Evolutionary conservation across 352 stramenopile species (phyloP), one percentile per base, ranked within the genome.

Genomic region (Phytophthora cactorum): DNA sequence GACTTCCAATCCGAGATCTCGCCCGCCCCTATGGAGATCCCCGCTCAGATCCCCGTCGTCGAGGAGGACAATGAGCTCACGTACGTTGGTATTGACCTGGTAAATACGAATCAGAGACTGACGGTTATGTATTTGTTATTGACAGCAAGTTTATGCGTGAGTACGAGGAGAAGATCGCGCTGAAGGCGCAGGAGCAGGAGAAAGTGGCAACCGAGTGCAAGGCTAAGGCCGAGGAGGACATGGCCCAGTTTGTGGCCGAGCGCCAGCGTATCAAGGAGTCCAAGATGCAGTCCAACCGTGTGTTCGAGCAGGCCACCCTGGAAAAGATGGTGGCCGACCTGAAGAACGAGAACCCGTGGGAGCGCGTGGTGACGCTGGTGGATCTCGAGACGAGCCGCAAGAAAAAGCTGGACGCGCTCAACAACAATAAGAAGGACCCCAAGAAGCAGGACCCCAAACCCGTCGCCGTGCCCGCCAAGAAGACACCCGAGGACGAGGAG

Each of bases 271-370:
- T 94, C 43, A 93, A 96, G 61, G 92, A 98, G 72, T 77, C 82
- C 12, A 96, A 96, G 75, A 93, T 98, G 86, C 79, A 90, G 66
- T 86, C 93, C 41, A 98, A 98, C 74, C 89, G 95, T 62, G 86
- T 92, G 60, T 91, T 97, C 56, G 95, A 98, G 64, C 93, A 98
- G 75, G 89, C 92, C 12, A 98, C 97, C 44, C 76, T 98, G 51
- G 95, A 98, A 78, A 97, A 96, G 59, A 96, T 98, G 72, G 93
- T 95, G 61, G 92, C 91, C 8, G 93, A 98, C 68, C 75, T 98
- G 51, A 88, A 98, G 72, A 98, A 92, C 78, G 92, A 97, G 60
- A 98, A 98, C 80, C 91, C 84, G 53, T 98, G 92, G 92, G 92
- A 98, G 68, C 88, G 88, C 50, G 92, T 98, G 22, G 92, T 97